Base-by-base conservation (phyloP, 352 stramenopile species). In the Pythium aquatile region DNA sequence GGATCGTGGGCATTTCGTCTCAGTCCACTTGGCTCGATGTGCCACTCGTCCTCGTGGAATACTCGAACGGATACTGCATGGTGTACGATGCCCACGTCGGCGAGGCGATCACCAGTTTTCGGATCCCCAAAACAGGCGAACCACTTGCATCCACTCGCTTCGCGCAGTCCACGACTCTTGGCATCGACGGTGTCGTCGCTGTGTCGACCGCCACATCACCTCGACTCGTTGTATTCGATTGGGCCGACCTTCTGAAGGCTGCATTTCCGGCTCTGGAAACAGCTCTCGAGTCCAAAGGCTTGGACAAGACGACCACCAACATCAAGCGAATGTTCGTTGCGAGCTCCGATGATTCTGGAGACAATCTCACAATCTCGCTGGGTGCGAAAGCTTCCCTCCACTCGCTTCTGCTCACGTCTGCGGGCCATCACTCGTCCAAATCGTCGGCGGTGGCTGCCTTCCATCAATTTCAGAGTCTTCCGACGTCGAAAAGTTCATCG, bases 51-150 rank as follows among this genome's bases (percentile, higher is more conserved):
- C 58, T 84, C 0, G 47, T 88, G 6, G 60, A 66, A 17, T 87
- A 73, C 55, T 88, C 78, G 35, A 85, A 71, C 29, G 79, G 79
- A 6, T 76, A 75, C 29, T 53, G 70, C 13, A 32, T 87, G 54
- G 54, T 87, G 1, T 83, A 83, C 55, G 76, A 90, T 26, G 57
- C 78, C 17, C 74, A 77, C 42, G 75, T 58, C 4, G 78, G 69
- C 10, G 68, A 78, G 16, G 79, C 78, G 0, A 74, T 85, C 20
- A 72, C 68, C 11, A 85, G 75, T 55, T 49, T 88, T 2, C 61
- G 66, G 5, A 67, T 64, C 11, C 51, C 54, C 28, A 47, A 58
- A 17, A 37, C 30, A 6, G 58, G 24, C 16, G 58, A 30, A 1
- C 61, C 63, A 20, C 16, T 24, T 2, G 26, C n/a, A 3, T 29